phyloP scores from a whole-genome alignment of 1,139 yeast genomes.

The Pichia sp. region DNA sequence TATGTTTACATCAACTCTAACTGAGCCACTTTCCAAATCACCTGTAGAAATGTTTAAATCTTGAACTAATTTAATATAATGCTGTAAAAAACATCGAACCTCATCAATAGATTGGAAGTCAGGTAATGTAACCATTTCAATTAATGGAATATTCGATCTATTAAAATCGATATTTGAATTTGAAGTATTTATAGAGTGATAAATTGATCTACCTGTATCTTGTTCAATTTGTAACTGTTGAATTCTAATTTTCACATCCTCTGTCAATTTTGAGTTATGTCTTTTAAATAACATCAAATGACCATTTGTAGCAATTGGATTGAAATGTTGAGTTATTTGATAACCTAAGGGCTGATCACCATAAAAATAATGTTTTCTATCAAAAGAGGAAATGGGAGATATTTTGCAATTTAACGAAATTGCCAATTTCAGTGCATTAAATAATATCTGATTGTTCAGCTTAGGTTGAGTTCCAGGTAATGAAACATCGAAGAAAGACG shows the following conservation, averaged over 20 bases:
- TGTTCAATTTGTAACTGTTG: slow-evolving; percentile 85
- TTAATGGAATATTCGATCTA: slow-evolving; percentile 77
- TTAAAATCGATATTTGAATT: slow-evolving; percentile 64
- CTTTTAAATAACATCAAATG: slow-evolving; percentile 39
- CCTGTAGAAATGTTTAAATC: slow-evolving; percentile 76
- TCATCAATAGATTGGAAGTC: slow-evolving; percentile 66
- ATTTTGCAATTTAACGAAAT: slow-evolving; percentile 60
- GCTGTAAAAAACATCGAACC: slow-evolving; percentile 72
- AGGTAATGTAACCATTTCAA: slow-evolving; percentile 89
- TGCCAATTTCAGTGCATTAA: slow-evolving; percentile 68
- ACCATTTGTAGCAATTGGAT: slow-evolving; percentile 75
- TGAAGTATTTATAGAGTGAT: slow-evolving; percentile 32
- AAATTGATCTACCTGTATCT: slow-evolving; percentile 83
- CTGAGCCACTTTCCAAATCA: slow-evolving; percentile 88
- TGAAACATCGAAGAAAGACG: slow-evolving; percentile 78
- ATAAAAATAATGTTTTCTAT: slow-evolving; percentile 91
- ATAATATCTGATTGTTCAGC: slow-evolving; percentile 69
- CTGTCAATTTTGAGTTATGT: slow-evolving; percentile 37
- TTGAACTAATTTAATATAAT: slow-evolving; percentile 66
- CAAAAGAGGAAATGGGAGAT: slow-evolving; percentile 59
- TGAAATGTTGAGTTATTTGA: slow-evolving; percentile 86
- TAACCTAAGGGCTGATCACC: slow-evolving; percentile 96
- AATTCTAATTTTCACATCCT: slow-evolving; percentile 42
- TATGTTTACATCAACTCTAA: slow-evolving; percentile 89
- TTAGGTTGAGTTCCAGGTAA: slow-evolving; percentile 91